These are phyloP conservation scores for Sarocladium kiliense DNA, from an alignment of 2,329 filamentous ascomycete species.

Conservation along the genomic window DNA sequence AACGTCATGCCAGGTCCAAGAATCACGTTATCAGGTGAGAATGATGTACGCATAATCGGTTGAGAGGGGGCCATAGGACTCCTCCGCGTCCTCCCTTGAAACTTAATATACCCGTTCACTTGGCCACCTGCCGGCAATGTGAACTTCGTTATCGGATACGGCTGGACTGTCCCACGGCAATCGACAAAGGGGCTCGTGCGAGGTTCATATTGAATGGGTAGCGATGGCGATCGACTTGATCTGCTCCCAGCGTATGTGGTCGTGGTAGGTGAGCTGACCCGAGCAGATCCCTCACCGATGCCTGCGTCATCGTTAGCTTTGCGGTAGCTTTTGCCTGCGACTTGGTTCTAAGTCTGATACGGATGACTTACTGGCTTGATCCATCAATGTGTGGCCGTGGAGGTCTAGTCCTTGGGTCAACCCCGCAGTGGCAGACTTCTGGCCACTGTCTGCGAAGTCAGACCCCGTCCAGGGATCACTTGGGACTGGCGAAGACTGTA, in stretches of 20 bases:
- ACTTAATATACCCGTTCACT: constrained; percentile 34
- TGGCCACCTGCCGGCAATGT: constrained; percentile 25
- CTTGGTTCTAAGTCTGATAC: no score
- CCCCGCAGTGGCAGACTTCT: no score
- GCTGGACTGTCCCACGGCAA: constrained; percentile 22
- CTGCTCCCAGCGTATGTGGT: background rate
- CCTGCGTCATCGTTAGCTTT: no score
- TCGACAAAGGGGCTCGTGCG: constrained; percentile 27
- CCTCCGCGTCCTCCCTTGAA: constrained; percentile 24
- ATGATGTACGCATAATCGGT: background rate
- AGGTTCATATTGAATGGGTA: constrained; percentile 9
- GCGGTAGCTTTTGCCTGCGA: no score
- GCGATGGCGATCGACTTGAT: background rate
- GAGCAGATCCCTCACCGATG: background rate
- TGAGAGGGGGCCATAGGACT: background rate
- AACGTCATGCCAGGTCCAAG: background rate
- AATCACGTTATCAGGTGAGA: background rate
- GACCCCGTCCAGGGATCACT: background rate
- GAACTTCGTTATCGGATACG: constrained; percentile 18
- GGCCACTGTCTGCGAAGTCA: background rate
- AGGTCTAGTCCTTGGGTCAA: no score
- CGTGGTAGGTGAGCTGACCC: background rate
- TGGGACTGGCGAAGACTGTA: background rate
- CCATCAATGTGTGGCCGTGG: no score
- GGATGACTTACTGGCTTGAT: no score